Conservation (phyloP, 306 rosid species). For the Spatholobus suberectus region DNA sequence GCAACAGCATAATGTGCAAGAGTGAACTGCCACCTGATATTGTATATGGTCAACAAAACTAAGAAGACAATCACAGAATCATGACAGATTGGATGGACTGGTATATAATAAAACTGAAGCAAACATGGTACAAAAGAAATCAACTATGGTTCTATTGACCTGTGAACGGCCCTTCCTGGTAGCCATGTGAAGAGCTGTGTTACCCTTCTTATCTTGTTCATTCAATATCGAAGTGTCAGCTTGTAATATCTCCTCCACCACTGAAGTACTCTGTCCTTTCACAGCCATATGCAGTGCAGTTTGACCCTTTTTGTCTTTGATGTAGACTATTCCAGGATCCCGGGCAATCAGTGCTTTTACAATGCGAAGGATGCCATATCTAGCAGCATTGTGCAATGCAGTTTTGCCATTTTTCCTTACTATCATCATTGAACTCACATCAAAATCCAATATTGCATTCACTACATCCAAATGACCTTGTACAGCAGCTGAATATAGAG, state of each 20-base stretch:
- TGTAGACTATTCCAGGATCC: conserved; percentile 64
- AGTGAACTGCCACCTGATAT: not conserved
- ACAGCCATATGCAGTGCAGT: conserved; percentile 98
- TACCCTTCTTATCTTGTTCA: conserved; percentile 89
- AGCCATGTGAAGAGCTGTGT: conserved; percentile 91
- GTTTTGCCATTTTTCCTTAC: conserved; percentile 97
- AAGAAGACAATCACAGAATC: not conserved
- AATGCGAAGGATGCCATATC: conserved; percentile 71
- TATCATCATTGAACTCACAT: conserved; percentile 64
- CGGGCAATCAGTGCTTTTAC: conserved; percentile 67
- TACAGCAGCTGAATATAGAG: conserved; percentile 88
- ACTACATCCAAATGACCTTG: conserved; percentile 82
- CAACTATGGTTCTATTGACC: conserved; percentile 49
- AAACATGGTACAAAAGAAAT: conserved; percentile 2
- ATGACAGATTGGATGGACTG: conserved; percentile 18
- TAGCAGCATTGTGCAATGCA: conserved; percentile 80
- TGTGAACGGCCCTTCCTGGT: conserved; percentile 86
- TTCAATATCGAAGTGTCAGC: conserved; percentile 66
- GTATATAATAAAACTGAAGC: conserved; percentile 33
- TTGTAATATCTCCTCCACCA: conserved; percentile 74
- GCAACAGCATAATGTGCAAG: not conserved
- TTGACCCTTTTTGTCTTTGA: conserved; percentile 92
- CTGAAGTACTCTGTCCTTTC: conserved; percentile 68
- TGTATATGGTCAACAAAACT: not conserved
- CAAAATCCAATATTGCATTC: conserved; percentile 80